Base-by-base conservation (phyloP, 495 filamentous ascomycete genomes). In the Tuber umbilicatum region DNA sequence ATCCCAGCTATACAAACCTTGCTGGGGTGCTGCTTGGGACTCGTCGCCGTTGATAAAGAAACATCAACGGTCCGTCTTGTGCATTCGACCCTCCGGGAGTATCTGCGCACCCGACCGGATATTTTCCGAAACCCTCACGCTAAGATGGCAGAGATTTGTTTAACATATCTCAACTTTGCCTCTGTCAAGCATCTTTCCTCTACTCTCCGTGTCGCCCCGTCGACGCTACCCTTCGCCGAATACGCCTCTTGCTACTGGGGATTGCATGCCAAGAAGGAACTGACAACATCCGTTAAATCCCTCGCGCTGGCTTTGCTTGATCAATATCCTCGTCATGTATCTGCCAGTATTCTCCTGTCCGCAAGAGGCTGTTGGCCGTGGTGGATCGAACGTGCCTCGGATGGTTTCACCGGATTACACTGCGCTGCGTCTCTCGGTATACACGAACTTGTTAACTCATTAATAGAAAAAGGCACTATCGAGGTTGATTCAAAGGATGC, bases 91-190 rank as follows among this genome's bases (percentile, higher is more conserved):
- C 16, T 73, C 31, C 39, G 17, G 16, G 74, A 75, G 40, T 73
- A 75, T 47, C 17, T 75, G 14, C 27, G 27, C 35, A 27, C 55
- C 12, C 55, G 19, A 31, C 55, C 27, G 27, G 55, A 35, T 64
- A 19, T 70, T 16, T 10, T 75, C 42, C 21, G 39, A 68, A 47
- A 40, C 68, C 19, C 27, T 43, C 21, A n/a, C 17, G 35, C 68
- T 37, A 41, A 68, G 40, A 43, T 69, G n/a, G 72, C 60, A 35
- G 31, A 42, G 14, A 38, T 43, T 41, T 73, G 55, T 41, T 45
- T 68, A 35, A 69, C 72, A 23, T 73, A 73, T 69, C 60, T 73
- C 60, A 43, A 41, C 43, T 69, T 72, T n/a, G 70, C 21, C 55
- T 43, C 39, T 3, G 35, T 60, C 43, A 37, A 35, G 21, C 10